Percentiles rank a stretch among this genome's conserved stretches.
These are phyloP conservation scores for Pyrenophora seminiperda DNA, from an alignment of 2,329 filamentous ascomycete species.

Conservation along the genomic window DNA sequence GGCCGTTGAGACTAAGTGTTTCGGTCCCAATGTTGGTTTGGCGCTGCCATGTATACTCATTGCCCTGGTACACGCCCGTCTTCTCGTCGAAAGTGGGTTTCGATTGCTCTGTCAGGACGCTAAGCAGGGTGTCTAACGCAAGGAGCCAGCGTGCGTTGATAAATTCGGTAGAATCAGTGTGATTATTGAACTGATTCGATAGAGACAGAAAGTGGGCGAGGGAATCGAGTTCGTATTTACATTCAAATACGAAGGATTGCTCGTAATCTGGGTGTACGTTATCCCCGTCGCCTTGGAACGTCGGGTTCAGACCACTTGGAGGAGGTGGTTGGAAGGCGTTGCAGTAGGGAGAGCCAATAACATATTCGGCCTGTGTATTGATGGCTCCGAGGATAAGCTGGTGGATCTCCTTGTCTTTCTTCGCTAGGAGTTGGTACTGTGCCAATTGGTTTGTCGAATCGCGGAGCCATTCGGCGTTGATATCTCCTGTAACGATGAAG, in stretches of 20 bases:
- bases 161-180: slow-evolving; percentile 79
- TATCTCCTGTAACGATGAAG: slow-evolving; percentile 92
- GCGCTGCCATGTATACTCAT: slow-evolving; percentile 87
- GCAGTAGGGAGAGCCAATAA: slow-evolving; percentile 94
- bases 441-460: slow-evolving; percentile 93
- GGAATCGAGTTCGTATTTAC: slow-evolving; percentile 98
- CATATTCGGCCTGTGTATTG: slow-evolving; percentile 93
- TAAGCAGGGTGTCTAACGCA: slow-evolving; percentile 75
- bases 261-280: slow-evolving; percentile 86
- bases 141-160: slow-evolving; percentile 77
- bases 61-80: slow-evolving; percentile 67
- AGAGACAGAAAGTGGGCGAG: slow-evolving; percentile 88
- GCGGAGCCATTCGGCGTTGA: slow-evolving; percentile 89
- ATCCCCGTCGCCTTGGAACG: slow-evolving; percentile 81
- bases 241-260: slow-evolving; percentile 86
- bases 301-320: slow-evolving; percentile 73
- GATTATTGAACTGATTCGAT: slow-evolving; percentile 81
- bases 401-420: slow-evolving; percentile 77
- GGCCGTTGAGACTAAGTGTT: slow-evolving; percentile 78
- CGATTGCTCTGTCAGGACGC: slow-evolving; percentile 78
- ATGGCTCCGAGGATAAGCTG: slow-evolving; percentile 88
- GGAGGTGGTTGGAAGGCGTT: slow-evolving; percentile 97
- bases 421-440: slow-evolving; percentile 85
- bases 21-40: slow-evolving; percentile 83
- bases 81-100: slow-evolving; percentile 76